phyloP scores from a whole-genome alignment of 129 eudicot genomes.

The Saussurea involucrata region DNA sequence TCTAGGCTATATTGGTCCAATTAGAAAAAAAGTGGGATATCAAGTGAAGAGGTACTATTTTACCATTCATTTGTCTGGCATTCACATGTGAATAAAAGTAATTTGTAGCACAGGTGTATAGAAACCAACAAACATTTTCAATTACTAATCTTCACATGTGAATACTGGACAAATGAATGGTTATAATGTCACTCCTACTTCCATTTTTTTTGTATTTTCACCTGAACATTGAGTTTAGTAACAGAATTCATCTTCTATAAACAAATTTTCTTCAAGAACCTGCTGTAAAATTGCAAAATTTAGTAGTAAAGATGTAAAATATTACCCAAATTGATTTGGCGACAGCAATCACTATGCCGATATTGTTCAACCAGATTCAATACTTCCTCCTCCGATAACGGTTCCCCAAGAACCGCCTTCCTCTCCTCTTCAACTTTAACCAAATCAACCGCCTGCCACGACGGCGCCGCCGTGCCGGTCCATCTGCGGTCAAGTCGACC shows the following conservation, averaged over 20 bases:
- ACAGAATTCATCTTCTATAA: not conserved
- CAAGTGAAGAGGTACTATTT: too few species aligned
- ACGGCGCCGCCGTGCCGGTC: slow-evolving; percentile 84
- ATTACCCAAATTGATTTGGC: slow-evolving; percentile 91
- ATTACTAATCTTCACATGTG: too few species aligned
- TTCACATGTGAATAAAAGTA: too few species aligned
- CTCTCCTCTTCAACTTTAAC: slow-evolving; percentile 34
- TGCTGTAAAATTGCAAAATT: not conserved
- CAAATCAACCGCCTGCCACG: slow-evolving; percentile 15
- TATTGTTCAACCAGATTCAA: slow-evolving; percentile 68
- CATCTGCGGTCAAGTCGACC: slow-evolving; percentile 84
- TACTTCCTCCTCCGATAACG: slow-evolving; percentile 61
- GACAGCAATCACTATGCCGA: slow-evolving; percentile 78
- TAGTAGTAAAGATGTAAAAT: not conserved
- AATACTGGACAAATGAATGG: too few species aligned
- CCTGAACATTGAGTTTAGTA: too few species aligned
- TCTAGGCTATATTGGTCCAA: too few species aligned
- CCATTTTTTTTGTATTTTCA: too few species aligned
- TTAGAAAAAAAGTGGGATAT: too few species aligned
- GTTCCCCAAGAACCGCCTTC: slow-evolving; percentile 53
- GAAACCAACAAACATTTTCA: too few species aligned
- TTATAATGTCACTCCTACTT: too few species aligned
- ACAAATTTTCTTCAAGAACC: not conserved
- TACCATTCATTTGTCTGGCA: too few species aligned
- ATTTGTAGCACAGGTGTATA: too few species aligned